Conservation (phyloP, 768 basidiomycete species). For the Gautieria morchelliformis region DNA sequence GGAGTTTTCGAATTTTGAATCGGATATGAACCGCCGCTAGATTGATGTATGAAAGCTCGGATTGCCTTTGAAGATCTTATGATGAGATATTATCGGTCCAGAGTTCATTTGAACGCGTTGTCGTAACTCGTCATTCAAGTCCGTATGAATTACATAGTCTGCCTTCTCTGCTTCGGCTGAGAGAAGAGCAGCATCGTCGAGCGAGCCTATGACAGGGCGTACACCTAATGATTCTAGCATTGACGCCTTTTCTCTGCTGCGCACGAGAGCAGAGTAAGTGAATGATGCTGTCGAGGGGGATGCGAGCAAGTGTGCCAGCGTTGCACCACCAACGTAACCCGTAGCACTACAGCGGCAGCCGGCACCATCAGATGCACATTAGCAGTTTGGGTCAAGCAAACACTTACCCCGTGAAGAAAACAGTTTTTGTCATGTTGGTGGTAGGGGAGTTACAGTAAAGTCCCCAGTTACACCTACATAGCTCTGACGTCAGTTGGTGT, state of each 20-base stretch:
- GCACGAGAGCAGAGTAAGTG: slow-evolving; percentile 36
- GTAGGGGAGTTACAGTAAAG: not conserved
- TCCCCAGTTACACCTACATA: too few species aligned
- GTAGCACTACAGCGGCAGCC: not conserved
- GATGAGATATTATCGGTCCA: too few species aligned
- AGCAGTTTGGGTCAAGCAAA: not conserved
- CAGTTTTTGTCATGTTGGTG: not conserved
- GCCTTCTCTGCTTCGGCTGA: slow-evolving; percentile 31
- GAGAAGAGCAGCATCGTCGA: slow-evolving; percentile 31
- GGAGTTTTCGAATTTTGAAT: too few species aligned
- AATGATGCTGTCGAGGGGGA: slow-evolving; percentile 34
- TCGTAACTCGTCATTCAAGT: too few species aligned
- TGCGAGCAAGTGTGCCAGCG: slow-evolving; percentile 36
- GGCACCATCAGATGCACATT: not conserved
- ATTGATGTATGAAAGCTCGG: too few species aligned
- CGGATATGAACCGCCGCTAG: too few species aligned
- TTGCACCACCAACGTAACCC: slow-evolving; percentile 53
- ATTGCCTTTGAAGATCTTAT: too few species aligned
- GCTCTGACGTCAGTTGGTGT: too few species aligned
- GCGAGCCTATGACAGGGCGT: slow-evolving; percentile 30
- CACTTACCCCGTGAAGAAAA: not conserved
- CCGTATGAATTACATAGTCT: slow-evolving; percentile 27
- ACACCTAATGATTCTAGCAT: slow-evolving; percentile 21
- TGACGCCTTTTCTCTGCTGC: slow-evolving; percentile 30
- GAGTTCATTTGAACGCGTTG: too few species aligned